Conservation (phyloP, 2,329 filamentous ascomycete genomes). For the Microdochium bolleyi region DNA sequence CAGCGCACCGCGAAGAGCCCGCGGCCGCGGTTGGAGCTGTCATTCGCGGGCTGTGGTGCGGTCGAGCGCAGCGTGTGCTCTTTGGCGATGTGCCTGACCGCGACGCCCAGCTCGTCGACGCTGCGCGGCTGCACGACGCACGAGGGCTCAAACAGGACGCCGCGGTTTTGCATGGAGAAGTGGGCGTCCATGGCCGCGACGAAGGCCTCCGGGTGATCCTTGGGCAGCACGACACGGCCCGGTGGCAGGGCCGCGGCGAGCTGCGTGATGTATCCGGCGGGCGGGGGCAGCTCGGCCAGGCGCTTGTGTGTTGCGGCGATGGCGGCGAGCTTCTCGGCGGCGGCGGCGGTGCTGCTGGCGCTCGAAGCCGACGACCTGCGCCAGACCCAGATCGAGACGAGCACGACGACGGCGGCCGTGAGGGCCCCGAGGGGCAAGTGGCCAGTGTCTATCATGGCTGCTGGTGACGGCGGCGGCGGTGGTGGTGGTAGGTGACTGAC, state of each 20-base stretch:
- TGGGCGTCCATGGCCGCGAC: background rate
- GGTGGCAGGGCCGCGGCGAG: background rate
- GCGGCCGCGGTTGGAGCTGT: background rate
- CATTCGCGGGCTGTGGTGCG: background rate
- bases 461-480: background rate
- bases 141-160: background rate
- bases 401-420: background rate
- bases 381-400: background rate
- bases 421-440: background rate
- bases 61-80: background rate
- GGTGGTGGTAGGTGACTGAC: too few relatives aligned
- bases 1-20: background rate
- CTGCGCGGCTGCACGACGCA: background rate
- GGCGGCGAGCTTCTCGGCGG: background rate
- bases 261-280: background rate
- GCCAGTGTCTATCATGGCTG: background rate
- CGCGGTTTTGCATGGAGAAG: background rate
- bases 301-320: background rate
- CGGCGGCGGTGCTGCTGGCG: background rate
- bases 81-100: background rate
- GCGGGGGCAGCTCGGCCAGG: background rate
- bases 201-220: background rate
- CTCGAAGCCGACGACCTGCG: background rate
- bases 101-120: background rate
- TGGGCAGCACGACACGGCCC: background rate